Evolutionary conservation across 352 stramenopile species (phyloP), one percentile per base, ranked within the genome.

Genomic region (Globisporangium nodosum): DNA sequence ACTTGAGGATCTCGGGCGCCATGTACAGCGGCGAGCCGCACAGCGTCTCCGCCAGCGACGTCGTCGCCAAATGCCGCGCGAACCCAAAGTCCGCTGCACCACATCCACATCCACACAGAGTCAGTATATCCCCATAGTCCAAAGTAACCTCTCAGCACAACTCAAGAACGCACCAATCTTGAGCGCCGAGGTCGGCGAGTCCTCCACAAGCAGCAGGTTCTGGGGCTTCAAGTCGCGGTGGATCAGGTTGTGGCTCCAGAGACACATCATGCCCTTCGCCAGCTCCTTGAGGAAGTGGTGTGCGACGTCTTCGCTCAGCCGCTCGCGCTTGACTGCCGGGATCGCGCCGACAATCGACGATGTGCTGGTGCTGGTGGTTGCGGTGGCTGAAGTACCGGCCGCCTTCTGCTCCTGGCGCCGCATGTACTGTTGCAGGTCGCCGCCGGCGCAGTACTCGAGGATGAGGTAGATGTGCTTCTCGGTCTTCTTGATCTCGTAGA

Each of bases 21-120:
- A 99, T 99, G 66, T 98, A 99, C 45, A 99, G 64, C 16, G 96
- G 96, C 18, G 86, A 97, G 0, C 96, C 96, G 63, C 94, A 98
- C 39, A 98, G 81, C 7, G 94, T 98, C 76, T 98, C 96, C 6
- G 96, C 96, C 65, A 98, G 77, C 1, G 91, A 96, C 5, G 91
- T 73, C 15, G 84, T 87, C 33, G 87, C 87, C 52, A 99, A 73
- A 68, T 98, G 94, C 20, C 96, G 69, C 3, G 96, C 96, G 77
- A 99, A 99, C 7, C 96, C 96, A 89, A 98, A 98, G 68, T 98
- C 96, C 9, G 94, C 95, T 81, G 50, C n/a, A 12, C 11, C 1
- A 9, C 3, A 35, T 53, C 55, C 35, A 42, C 43, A 39, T 43
- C 48, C 58, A 33, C 54, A 67, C 52, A 62, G 15, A 61, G 24